Conservation (phyloP, 2,329 filamentous ascomycete species). For the Zymoseptoria brevis region DNA sequence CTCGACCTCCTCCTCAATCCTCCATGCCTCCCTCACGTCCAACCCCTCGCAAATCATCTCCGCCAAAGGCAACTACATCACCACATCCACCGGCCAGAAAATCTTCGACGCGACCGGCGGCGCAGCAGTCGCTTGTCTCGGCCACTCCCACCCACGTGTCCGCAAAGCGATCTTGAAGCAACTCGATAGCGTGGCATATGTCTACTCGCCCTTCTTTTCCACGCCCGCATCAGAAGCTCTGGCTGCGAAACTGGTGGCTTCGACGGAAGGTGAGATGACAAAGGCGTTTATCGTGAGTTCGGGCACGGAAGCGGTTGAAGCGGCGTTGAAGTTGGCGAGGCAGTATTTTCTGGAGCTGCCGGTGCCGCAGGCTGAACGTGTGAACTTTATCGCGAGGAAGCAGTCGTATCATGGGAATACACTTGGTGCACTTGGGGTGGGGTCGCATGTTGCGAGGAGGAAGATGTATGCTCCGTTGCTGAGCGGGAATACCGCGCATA, state of each 20-base stretch:
- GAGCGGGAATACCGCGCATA: slow-evolving; percentile 22
- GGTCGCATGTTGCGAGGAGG: slow-evolving; percentile 29
- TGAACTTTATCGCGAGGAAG: slow-evolving; percentile 38
- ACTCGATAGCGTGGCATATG: slow-evolving; percentile 50
- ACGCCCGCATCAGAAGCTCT: slow-evolving; percentile 46
- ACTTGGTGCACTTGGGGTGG: slow-evolving; percentile 39
- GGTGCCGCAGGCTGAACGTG: slow-evolving; percentile 35
- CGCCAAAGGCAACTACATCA: slow-evolving; percentile 43
- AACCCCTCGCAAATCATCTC: slow-evolving; percentile 39
- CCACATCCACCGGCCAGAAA: slow-evolving; percentile 43
- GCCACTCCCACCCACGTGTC: slow-evolving; percentile 46
- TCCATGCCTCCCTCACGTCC: slow-evolving; percentile 43
- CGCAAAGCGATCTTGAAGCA: slow-evolving; percentile 51
- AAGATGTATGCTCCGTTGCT: slow-evolving; percentile 29
- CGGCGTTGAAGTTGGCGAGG: slow-evolving; percentile 42
- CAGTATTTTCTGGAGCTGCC: slow-evolving; percentile 42
- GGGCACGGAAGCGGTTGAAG: slow-evolving; percentile 38
- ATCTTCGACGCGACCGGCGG: slow-evolving; percentile 66
- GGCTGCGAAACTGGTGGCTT: slow-evolving; percentile 39
- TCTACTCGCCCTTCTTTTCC: slow-evolving; percentile 50
- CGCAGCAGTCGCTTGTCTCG: slow-evolving; percentile 62
- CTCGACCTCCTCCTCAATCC: slow-evolving; percentile 26
- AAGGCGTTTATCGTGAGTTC: slow-evolving; percentile 50
- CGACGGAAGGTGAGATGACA: slow-evolving; percentile 43
- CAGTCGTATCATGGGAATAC: slow-evolving; percentile 47